phyloP scores from a whole-genome alignment of 2,329 filamentous ascomycete species.

The Paecilomyces fulvus region DNA sequence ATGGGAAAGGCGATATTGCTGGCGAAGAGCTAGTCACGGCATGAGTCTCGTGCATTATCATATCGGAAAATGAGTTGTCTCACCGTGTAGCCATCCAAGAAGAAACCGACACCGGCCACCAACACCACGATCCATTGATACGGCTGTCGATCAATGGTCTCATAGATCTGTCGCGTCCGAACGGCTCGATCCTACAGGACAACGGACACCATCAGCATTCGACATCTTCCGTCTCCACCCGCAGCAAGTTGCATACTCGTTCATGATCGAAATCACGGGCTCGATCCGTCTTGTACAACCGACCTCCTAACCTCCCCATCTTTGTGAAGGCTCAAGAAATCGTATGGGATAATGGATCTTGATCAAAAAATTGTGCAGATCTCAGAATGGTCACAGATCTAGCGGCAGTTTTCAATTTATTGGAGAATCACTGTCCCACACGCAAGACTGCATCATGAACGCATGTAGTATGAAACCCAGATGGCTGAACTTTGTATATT shows the following conservation, averaged over 20 bases:
- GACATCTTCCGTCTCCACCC: not conserved
- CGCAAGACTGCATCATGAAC: not conserved
- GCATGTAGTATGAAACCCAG: not conserved
- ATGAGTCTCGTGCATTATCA: not conserved
- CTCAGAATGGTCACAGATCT: not conserved
- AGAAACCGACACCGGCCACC: constrained; percentile 43
- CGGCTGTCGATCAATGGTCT: constrained; percentile 35
- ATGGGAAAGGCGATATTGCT: constrained; percentile 44
- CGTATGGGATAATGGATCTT: not conserved
- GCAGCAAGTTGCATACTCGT: constrained; percentile 18
- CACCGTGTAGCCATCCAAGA: constrained; percentile 40
- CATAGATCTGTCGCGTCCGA: constrained; percentile 36
- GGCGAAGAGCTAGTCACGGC: constrained; percentile 34
- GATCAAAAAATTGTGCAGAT: not conserved
- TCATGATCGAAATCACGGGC: constrained; percentile 38
- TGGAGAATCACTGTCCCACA: not conserved
- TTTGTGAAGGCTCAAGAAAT: not conserved
- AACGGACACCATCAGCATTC: not conserved
- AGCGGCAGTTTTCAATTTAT: not conserved
- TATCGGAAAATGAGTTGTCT: constrained; percentile 1
- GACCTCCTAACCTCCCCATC: constrained; percentile 27
- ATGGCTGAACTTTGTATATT: not conserved
- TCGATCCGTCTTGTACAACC: constrained; percentile 36
- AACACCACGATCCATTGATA: constrained; percentile 38
- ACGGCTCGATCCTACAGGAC: constrained; percentile 32